Evolutionary conservation across 108 stramenopile species (phyloP).

Genomic region (Craspedostauros australis): DNA sequence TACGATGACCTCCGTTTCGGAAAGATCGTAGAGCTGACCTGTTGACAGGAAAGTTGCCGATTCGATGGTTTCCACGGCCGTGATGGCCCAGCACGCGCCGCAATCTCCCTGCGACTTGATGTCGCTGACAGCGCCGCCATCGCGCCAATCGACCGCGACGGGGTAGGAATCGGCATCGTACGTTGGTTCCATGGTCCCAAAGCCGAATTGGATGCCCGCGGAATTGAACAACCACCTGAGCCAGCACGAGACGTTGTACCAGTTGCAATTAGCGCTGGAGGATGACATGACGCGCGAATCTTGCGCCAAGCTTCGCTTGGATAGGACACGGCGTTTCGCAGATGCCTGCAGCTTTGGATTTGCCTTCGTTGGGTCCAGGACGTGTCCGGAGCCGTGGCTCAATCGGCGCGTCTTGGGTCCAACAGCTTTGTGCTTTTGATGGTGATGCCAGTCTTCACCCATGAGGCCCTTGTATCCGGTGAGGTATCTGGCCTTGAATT

Average conservation of each 20-base stretch:
- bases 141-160: conserved; percentile 70
- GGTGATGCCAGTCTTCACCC: conserved; percentile 29
- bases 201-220: conserved; percentile 37
- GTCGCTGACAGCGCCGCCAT: conserved; percentile 60
- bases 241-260: conserved; percentile 70
- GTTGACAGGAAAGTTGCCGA: conserved; percentile 69
- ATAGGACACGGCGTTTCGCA: conserved; percentile 21
- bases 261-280: conserved; percentile 36
- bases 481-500: conserved; percentile 65
- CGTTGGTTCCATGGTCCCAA: conserved; percentile 68
- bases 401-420: conserved; percentile 3
- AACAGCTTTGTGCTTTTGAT: not conserved
- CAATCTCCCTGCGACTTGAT: conserved; percentile 69
- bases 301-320: not conserved
- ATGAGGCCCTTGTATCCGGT: conserved; percentile 68
- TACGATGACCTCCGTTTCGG: conserved; percentile 68
- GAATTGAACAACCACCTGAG: conserved; percentile 48
- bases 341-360: conserved; percentile 28
- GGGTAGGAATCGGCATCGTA: conserved; percentile 48
- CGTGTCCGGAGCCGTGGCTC: conserved; percentile 10
- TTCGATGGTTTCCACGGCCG: conserved; percentile 79
- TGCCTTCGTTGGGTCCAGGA: conserved; percentile 21
- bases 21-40: conserved; percentile 54
- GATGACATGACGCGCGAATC: not conserved
- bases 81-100: conserved; percentile 92